Conservation (phyloP, 306 rosid species). For the Cucumis melo region DNA sequence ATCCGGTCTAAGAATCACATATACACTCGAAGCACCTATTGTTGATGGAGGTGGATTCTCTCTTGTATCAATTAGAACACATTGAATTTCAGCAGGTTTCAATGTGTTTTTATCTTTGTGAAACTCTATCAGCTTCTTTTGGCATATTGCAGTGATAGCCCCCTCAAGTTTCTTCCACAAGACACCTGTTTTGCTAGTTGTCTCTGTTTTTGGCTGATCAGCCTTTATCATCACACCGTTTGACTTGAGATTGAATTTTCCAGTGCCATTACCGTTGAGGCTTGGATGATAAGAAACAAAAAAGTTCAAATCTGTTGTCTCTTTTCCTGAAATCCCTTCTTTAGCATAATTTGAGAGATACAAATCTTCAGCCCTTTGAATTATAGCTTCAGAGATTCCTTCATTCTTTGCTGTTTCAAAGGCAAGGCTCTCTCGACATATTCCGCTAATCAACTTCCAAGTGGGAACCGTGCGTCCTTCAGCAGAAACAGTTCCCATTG, state of each 20-base stretch:
- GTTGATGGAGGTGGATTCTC: conserved; percentile 89
- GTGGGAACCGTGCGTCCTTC: conserved; percentile 74
- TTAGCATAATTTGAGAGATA: conserved; percentile 42
- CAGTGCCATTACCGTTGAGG: conserved; percentile 24
- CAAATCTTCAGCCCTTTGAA: conserved; percentile 66
- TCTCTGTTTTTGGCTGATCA: conserved; percentile 14
- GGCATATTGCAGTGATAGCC: conserved; percentile 57
- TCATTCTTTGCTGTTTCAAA: conserved; percentile 89
- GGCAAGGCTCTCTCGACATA: conserved; percentile 90
- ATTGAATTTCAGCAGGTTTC: conserved; percentile 26
- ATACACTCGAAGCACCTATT: conserved; percentile 78
- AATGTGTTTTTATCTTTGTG: conserved; percentile 16
- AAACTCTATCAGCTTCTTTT: conserved; percentile 43
- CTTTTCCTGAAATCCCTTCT: conserved; percentile 20
- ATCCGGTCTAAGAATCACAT: conserved; percentile 70
- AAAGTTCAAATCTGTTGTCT: conserved; percentile 19
- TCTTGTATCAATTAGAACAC: conserved; percentile 40
- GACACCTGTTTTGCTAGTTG: conserved; percentile 20
- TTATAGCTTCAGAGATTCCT: conserved; percentile 59
- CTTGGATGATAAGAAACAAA: conserved; percentile 6
- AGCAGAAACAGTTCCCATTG: conserved; percentile 58
- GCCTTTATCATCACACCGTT: conserved; percentile 3
- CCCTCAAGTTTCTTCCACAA: conserved; percentile 40
- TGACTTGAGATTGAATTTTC: conserved; percentile 17
- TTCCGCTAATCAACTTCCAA: conserved; percentile 68